Conservation (phyloP, 2,329 filamentous ascomycete genomes). For the Ustulina deusta region DNA sequence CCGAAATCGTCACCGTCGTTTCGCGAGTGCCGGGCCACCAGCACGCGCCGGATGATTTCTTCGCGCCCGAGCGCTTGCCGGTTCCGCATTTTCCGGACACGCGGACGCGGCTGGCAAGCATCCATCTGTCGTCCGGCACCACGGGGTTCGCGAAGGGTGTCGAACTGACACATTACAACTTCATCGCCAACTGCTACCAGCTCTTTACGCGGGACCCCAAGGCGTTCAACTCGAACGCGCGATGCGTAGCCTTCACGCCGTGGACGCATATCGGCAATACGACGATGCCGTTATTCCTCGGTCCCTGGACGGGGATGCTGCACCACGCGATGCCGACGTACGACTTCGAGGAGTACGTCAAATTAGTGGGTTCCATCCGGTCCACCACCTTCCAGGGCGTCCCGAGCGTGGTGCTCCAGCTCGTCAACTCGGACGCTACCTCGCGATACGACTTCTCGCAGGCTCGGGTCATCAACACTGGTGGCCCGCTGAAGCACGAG, state of each 20-base stretch:
- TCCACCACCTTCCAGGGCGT: constrained; percentile 57
- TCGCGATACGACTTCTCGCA: constrained; percentile 54
- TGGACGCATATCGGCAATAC: constrained; percentile 60
- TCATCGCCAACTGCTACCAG: constrained; percentile 50
- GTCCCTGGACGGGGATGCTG: constrained; percentile 58
- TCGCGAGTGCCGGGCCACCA: constrained; percentile 38
- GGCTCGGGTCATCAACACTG: constrained; percentile 54
- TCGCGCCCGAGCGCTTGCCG: constrained; percentile 47
- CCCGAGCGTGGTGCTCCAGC: constrained; percentile 54
- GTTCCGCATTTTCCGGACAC: constrained; percentile 55
- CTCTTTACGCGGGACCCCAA: constrained; percentile 54
- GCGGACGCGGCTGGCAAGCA: constrained; percentile 52
- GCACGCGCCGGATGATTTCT: constrained; percentile 53
- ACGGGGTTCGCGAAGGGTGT: constrained; percentile 48
- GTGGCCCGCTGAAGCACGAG: constrained; percentile 54
- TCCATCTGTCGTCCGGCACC: constrained; percentile 52
- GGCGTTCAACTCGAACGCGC: constrained; percentile 52
- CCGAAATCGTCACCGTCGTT: constrained; percentile 54
- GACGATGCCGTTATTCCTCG: constrained; percentile 58
- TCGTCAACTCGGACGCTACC: constrained; percentile 54
- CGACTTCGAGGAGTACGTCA: constrained; percentile 52
- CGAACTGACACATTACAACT: constrained; percentile 48
- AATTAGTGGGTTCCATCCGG: constrained; percentile 52
- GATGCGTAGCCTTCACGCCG: constrained; percentile 57
- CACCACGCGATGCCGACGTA: constrained; percentile 59